Evolutionary conservation across 345 rosid species (phyloP).

Genomic region (Pugionium dolabratum): DNA sequence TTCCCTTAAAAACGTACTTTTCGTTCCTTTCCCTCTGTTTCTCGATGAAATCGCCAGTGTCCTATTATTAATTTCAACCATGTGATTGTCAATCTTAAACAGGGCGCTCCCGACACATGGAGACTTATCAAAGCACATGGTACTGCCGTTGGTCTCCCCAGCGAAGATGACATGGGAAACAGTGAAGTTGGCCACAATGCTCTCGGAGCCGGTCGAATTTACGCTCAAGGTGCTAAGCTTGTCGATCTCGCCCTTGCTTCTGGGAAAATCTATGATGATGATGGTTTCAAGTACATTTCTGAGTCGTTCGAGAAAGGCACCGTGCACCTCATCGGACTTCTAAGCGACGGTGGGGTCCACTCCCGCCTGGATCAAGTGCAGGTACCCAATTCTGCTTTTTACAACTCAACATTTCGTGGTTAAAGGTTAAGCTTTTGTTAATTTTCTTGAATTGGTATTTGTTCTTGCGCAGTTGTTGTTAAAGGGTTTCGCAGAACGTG

Average conservation of each 20-base stretch:
- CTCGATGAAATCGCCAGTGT: neutral
- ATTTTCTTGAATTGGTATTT: neutral
- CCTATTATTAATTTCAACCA: neutral
- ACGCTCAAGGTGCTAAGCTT: constrained; percentile 98
- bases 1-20: constrained; percentile 70
- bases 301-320: constrained; percentile 64
- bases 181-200: constrained; percentile 99
- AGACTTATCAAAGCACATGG: constrained; percentile 91
- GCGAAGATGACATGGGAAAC: constrained; percentile 98
- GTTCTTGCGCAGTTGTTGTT: constrained; percentile 58
- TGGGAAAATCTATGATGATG: constrained; percentile 78
- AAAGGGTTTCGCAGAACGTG: constrained; percentile 77
- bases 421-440: neutral
- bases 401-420: no score
- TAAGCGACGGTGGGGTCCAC: constrained; percentile 98
- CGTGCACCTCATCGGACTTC: constrained; percentile 76
- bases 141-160: constrained; percentile 88
- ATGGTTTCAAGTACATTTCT: constrained; percentile 75
- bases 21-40: neutral
- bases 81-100: neutral
- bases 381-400: constrained; percentile 40
- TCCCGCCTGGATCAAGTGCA: constrained; percentile 93
- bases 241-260: constrained; percentile 90
- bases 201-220: constrained; percentile 94
- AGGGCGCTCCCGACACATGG: constrained; percentile 83